Conservation (phyloP, 192 early-diverging fungal genomes). For the Spizellomyces punctatus region DNA sequence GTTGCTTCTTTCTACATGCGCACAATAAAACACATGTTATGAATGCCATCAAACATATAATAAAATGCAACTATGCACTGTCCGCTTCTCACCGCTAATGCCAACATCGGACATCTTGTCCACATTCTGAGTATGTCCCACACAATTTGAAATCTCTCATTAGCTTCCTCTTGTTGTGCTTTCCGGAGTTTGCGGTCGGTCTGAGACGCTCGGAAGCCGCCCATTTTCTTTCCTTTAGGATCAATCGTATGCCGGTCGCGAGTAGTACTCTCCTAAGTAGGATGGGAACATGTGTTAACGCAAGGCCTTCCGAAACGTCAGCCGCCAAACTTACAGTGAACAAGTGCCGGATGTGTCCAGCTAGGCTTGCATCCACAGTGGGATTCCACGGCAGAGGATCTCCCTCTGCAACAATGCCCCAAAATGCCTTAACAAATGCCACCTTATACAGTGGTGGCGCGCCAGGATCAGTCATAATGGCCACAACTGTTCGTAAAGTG, state of each 20-base stretch:
- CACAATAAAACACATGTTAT: neutral
- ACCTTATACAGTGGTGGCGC: conserved; percentile 79
- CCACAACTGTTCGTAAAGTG: conserved; percentile 72
- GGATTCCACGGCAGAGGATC: conserved; percentile 71
- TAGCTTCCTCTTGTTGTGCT: conserved; percentile 47
- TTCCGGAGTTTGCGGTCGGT: conserved; percentile 54
- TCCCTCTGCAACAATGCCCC: conserved; percentile 61
- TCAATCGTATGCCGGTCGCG: conserved; percentile 19
- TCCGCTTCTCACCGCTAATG: conserved; percentile 61
- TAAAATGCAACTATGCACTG: neutral
- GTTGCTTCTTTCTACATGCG: conserved; percentile 63
- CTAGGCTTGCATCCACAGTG: conserved; percentile 59
- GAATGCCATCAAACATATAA: too few relatives aligned
- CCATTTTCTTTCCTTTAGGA: conserved; percentile 24
- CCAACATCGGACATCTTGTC: conserved; percentile 73
- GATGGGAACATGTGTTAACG: too few relatives aligned
- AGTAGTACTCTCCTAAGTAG: neutral
- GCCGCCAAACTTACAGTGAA: conserved; percentile 50
- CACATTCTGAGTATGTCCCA: conserved; percentile 75
- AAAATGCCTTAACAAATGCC: conserved; percentile 77
- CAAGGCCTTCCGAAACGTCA: too few relatives aligned
- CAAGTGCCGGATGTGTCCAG: conserved; percentile 61
- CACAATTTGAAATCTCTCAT: conserved; percentile 84
- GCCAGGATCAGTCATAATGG: conserved; percentile 67
- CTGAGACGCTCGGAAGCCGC: conserved; percentile 23